phyloP scores from a whole-genome alignment of 108 stramenopile genomes.

The Nitzschia inconspicua region DNA sequence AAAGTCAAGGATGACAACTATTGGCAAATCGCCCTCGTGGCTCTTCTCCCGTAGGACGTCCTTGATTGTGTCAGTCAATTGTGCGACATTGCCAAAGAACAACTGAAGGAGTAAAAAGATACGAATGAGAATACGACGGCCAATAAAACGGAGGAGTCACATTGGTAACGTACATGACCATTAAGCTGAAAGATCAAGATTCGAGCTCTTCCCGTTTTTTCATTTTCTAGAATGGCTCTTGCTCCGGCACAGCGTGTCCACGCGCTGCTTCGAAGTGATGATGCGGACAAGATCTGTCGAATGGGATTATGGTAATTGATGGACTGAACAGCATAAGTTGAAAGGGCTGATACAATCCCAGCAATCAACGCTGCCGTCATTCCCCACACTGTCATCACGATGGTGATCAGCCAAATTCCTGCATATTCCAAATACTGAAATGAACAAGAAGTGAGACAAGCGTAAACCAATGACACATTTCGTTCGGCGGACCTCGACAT shows the following conservation, averaged over 20 bases:
- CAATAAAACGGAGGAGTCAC: neutral
- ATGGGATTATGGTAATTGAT: slow-evolving; percentile 66
- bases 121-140: neutral
- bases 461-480: too few relatives aligned
- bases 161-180: slow-evolving; percentile 65
- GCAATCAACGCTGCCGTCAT: slow-evolving; percentile 75
- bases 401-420: slow-evolving; percentile 60
- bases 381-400: slow-evolving; percentile 72
- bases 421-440: neutral
- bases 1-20: slow-evolving; percentile 75
- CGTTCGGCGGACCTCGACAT: too few relatives aligned
- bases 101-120: slow-evolving; percentile 8
- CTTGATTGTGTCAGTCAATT: slow-evolving; percentile 55
- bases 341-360: slow-evolving; percentile 59
- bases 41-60: slow-evolving; percentile 30
- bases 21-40: slow-evolving; percentile 25
- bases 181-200: slow-evolving; percentile 67
- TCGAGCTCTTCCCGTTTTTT: slow-evolving; percentile 42
- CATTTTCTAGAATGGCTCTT: slow-evolving; percentile 44
- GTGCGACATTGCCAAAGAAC: slow-evolving; percentile 39
- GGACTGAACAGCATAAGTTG: slow-evolving; percentile 61
- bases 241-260: slow-evolving; percentile 47
- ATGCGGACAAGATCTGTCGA: slow-evolving; percentile 54
- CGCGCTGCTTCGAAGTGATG: slow-evolving; percentile 56
- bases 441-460: too few relatives aligned